Evolutionary conservation across 2,329 filamentous ascomycete species (phyloP), one percentile per base, ranked within the genome.

Genomic region (Aspergillus fumigatiaffinis): DNA sequence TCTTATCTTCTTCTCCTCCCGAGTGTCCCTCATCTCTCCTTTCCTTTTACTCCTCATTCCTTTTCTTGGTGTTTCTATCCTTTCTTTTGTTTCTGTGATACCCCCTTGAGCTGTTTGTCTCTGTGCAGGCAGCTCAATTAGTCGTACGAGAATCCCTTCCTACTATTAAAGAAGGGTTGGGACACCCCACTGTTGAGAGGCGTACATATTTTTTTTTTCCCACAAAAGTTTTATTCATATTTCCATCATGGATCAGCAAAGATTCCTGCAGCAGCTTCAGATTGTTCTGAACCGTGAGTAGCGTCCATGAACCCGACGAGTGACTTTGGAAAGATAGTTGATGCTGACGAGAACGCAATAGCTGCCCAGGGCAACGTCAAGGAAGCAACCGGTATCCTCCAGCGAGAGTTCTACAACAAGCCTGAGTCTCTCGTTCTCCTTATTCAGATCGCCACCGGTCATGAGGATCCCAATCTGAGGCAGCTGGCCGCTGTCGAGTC

Each of bases 401-500:
- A 96, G 77, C 94, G 95, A 77, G 90, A 90, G 77, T 97, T 91
- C 82, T 97, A 96, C 81, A 87, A 86, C 69, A 85, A 91, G 66
- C 89, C 93, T 42, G 85, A 92, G 69, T 91, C 91, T 17, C 86
- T 97, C 57, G 83, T 93, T 55, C 86, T 90, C 68, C 88, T 97
- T 61, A 85, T 97, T 66, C 91, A 97, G 77, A 87, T 97, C 69
- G 84, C 95, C 66, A 89, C 91, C 67, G 90, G 88, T 57, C 88
- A 96, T 76, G 81, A 87, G 59, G 80, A 82, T 70, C 74, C 83
- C 50, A 84, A 87, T 65, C 82, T 97, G 55, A 89, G 92, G 70
- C 94, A 97, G 81, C 84, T 96, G 64, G 92, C 94, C 53, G 90
- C 92, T 53, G 91, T 97, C 63, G 92, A 97, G 82, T 89, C 90